These are phyloP conservation scores for Apiotrichum akiyoshidainum DNA, from an alignment of 1,284 basidiomycete genomes.

Conservation along the genomic window DNA sequence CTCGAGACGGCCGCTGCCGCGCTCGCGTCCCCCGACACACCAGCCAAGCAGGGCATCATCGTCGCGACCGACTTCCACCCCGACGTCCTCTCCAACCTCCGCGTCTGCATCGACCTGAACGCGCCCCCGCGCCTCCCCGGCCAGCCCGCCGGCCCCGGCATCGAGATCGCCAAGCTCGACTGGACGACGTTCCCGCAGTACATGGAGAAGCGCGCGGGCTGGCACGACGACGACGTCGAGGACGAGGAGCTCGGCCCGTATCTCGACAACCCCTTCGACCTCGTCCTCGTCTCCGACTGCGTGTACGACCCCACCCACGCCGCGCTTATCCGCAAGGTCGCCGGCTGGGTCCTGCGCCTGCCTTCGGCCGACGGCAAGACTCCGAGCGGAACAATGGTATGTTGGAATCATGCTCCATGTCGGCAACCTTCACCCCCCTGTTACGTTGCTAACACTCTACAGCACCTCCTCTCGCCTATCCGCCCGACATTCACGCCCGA, in stretches of 20 bases:
- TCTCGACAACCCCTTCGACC: constrained; percentile 39
- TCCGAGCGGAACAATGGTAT: constrained; percentile 44
- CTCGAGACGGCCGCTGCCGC: constrained; percentile 28
- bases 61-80: constrained; percentile 77
- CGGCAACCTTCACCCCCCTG: not conserved
- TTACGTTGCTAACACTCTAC: not conserved
- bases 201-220: constrained; percentile 20
- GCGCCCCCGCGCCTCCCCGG: constrained; percentile 45
- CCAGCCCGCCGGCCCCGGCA: constrained; percentile 29
- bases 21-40: not conserved
- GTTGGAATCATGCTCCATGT: constrained; percentile 17
- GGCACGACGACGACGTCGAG: constrained; percentile 7
- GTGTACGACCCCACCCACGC: constrained; percentile 51
- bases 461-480: constrained; percentile 50
- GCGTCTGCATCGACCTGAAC: constrained; percentile 64
- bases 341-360: constrained; percentile 38
- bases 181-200: constrained; percentile 61
- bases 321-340: constrained; percentile 42
- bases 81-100: constrained; percentile 69
- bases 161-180: constrained; percentile 59
- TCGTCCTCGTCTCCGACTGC: constrained; percentile 49
- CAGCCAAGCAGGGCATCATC: constrained; percentile 47
- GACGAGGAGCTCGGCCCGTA: constrained; percentile 24
- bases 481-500: constrained; percentile 50
- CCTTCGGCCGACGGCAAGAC: constrained; percentile 28